Evolutionary conservation across 257 asterid species (phyloP), one percentile per base, ranked within the genome.

Genomic region (Oldenlandia corymbosa): DNA sequence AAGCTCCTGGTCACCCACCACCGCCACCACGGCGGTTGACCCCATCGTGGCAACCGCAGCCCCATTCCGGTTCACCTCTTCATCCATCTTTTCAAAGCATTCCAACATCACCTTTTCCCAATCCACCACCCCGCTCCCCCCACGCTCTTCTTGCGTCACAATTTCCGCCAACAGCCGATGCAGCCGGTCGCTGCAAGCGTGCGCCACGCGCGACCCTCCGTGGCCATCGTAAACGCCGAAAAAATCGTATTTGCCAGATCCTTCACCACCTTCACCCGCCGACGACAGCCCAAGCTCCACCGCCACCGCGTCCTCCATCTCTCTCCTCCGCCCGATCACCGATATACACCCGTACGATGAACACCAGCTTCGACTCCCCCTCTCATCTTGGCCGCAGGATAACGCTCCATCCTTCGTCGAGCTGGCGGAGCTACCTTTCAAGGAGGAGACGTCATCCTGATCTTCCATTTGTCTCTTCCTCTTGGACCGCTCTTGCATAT

Each of bases 191-290:
- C 84, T 54, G 32, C 96, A 88, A 12, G 79, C 83, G 7, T 67
- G 68, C 49, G 93, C 95, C 74, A 86, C 95, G 24, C 69, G 76
- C 47, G 83, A 67, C 60, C 96, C 95, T 0, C 96, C 96, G 27
- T 88, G 96, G 2, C 93, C 95, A 49, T 88, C 95, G 56, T 82
- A 88, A 52, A 84, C 95, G 1, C 90, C 96, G 45, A 74, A 86
- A 52, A 86, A 86, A 27, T 78, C 81, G 47, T 79, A 86, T 1
- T 31, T 56, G 23, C 21, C 73, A 5, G 67, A 60, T 14, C 81
- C 88, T 52, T 77, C 86, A 42, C 24, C 71, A n/a, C n/a, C n/a
- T n/a, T n/a, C n/a, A n/a, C n/a, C n/a, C n/a, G n/a, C n/a, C 7
- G 26, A 62, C 75, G 83, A n/a, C n/a, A 79, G 70, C 21, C 76